Percentiles rank a stretch among this genome's conserved stretches.
phyloP scores from a whole-genome alignment of 208 protist genomes.

The Leishmania tarentolae region DNA sequence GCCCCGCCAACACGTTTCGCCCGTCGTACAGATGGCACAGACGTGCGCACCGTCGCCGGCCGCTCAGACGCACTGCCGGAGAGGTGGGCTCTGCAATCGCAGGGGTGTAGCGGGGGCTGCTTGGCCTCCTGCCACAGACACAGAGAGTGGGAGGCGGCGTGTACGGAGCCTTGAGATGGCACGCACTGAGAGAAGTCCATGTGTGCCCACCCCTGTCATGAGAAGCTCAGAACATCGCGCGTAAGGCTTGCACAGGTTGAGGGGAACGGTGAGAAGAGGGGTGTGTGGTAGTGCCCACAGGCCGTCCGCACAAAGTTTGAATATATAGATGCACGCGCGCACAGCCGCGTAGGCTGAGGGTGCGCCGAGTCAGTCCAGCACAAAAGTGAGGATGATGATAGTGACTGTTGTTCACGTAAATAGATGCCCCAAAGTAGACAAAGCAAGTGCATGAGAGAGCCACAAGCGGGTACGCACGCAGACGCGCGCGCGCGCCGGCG shows the following conservation, averaged over 20 bases:
- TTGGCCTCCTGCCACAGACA: background rate
- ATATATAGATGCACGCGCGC: background rate
- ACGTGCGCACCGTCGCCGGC: background rate
- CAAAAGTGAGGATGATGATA: background rate
- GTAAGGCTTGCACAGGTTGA: too few relatives aligned
- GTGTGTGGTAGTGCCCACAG: background rate
- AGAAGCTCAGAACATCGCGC: too few relatives aligned
- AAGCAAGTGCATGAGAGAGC: background rate
- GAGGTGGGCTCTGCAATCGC: background rate
- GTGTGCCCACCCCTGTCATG: too few relatives aligned
- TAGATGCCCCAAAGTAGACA: too few relatives aligned
- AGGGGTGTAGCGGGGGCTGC: background rate
- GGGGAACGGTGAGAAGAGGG: too few relatives aligned
- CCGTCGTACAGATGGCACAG: too few relatives aligned
- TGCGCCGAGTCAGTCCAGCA: background rate
- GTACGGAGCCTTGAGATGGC: too few relatives aligned
- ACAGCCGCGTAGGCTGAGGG: background rate
- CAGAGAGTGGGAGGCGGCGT: background rate
- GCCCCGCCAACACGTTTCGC: too few relatives aligned
- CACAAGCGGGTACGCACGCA: background rate
- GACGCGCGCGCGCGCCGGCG: background rate
- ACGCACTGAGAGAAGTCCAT: background rate
- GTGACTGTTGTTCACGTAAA: background rate
- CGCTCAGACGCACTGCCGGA: background rate
- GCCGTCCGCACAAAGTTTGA: background rate